Base-by-base conservation (phyloP, 768 basidiomycete genomes). In the Phlegmacium glaucopus region DNA sequence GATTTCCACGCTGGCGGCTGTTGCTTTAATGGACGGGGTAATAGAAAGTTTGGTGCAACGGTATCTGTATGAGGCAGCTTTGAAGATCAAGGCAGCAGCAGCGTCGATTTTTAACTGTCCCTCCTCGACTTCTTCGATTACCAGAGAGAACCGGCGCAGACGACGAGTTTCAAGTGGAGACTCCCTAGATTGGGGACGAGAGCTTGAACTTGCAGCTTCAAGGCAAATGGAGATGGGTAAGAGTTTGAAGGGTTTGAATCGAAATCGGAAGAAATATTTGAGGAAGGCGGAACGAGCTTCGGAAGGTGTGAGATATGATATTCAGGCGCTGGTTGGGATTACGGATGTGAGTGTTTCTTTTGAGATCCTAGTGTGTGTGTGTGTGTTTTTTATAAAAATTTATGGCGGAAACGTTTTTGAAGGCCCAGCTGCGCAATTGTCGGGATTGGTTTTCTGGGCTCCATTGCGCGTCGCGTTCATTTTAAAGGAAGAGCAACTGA, bases 1-100 rank as follows among this genome's bases (percentile, higher is more conserved):
- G 3, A 51, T 82, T 10, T 78, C 78, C 11, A 56, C 79, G 11
- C 71, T 86, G 10, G 81, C 84, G 0, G 72, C 70, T 0, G 72
- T 74, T 8, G 77, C 79, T 3, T 55, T 87, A 2, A 57, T 78
- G 7, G 72, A 79, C 2, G 70, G 74, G 3, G 57, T 81, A 13
- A 40, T 72, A 6, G 55, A 65, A 7, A 62, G 70, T 8, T 60
- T 82, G 9, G 60, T 64, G 9, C 39, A 55, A n/a, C 62, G 69
- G 18, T 70, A 72, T 47, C 65, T 67, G 41, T 59, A 54, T 10
- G 61, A 69, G 37, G 58, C 56, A 17, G 60, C 62, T 8, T 67
- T 65, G 68, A 51, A 42, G 32, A 17, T 8, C 25, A 32, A 28
- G 50, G 40, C 22, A 22, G 22, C 22, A 22, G 22, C 22, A 22